phyloP scores from a whole-genome alignment of 1,284 basidiomycete species.

The Fereydounia khargensis region DNA sequence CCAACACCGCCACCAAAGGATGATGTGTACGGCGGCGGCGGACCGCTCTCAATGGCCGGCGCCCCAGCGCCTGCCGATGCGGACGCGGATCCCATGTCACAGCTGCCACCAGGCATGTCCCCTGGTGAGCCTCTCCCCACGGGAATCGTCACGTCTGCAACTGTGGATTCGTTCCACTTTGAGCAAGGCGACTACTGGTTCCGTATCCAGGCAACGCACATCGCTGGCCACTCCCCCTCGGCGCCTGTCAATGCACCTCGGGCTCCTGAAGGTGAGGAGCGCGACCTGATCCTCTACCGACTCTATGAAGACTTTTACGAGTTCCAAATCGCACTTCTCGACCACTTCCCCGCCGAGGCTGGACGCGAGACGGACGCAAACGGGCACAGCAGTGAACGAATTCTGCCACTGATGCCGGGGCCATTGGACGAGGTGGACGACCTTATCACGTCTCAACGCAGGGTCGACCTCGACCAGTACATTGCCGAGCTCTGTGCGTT shows the following conservation, averaged over 20 bases:
- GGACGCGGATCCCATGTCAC: slow-evolving; percentile 16
- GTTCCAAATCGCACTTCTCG: slow-evolving; percentile 78
- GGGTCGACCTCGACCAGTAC: slow-evolving; percentile 84
- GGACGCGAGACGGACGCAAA: slow-evolving; percentile 47
- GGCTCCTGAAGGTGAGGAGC: slow-evolving; percentile 56
- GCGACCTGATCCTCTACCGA: slow-evolving; percentile 84
- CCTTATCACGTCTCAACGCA: slow-evolving; percentile 75
- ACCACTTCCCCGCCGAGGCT: slow-evolving; percentile 27
- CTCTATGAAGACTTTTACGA: slow-evolving; percentile 98
- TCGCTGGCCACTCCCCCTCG: slow-evolving; percentile 26
- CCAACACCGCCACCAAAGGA: slow-evolving; percentile 35
- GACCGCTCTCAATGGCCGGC: slow-evolving; percentile 9
- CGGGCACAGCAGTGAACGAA: slow-evolving; percentile 63
- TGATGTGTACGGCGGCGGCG: slow-evolving; percentile 14
- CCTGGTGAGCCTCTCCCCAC: slow-evolving; percentile 38
- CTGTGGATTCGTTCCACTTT: slow-evolving; percentile 91
- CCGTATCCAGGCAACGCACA: slow-evolving; percentile 80
- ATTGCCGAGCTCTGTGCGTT: slow-evolving; percentile 72
- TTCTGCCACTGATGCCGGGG: slow-evolving; percentile 93
- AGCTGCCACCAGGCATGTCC: slow-evolving; percentile 44
- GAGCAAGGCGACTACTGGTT: slow-evolving; percentile 98
- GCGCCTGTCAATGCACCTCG: slow-evolving; percentile 28
- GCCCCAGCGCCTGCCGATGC: background rate
- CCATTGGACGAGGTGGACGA: slow-evolving; percentile 80
- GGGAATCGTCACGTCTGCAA: slow-evolving; percentile 81